Conservation (phyloP, 257 asterid species). For the Fraxinus anomala region DNA sequence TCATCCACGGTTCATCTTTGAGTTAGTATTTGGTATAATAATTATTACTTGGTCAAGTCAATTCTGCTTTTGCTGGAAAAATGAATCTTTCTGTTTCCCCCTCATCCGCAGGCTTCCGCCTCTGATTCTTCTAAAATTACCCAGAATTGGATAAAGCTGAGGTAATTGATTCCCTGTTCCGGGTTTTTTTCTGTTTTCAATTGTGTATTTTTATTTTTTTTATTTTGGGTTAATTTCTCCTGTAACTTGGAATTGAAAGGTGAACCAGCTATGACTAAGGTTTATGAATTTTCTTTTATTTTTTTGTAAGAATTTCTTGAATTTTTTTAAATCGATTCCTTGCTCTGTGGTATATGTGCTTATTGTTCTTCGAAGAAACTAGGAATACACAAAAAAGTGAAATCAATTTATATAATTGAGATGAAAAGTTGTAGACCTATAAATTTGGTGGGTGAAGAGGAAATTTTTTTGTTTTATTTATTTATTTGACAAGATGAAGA, state of each 20-base stretch:
- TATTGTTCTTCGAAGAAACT: neutral
- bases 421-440: neutral
- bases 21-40: slow-evolving; percentile 19
- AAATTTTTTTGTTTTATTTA: neutral
- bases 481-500: neutral
- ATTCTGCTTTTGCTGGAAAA: slow-evolving; percentile 22
- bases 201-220: neutral
- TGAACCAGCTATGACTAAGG: neutral
- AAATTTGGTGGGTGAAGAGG: neutral
- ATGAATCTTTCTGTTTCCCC: slow-evolving; percentile 16
- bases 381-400: neutral
- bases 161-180: neutral
- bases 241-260: neutral
- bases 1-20: neutral
- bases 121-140: neutral
- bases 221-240: neutral
- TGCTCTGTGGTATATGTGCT: neutral
- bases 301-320: neutral
- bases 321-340: neutral
- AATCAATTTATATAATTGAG: neutral
- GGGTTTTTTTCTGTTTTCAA: neutral
- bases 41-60: slow-evolving; percentile 45
- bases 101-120: slow-evolving; percentile 14
- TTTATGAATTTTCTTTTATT: neutral
- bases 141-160: neutral